Percentiles rank a stretch among this genome's conserved stretches.
Evolutionary conservation across 1,284 basidiomycete species (phyloP).

Genomic region (Mycosarcoma mackinlayi): DNA sequence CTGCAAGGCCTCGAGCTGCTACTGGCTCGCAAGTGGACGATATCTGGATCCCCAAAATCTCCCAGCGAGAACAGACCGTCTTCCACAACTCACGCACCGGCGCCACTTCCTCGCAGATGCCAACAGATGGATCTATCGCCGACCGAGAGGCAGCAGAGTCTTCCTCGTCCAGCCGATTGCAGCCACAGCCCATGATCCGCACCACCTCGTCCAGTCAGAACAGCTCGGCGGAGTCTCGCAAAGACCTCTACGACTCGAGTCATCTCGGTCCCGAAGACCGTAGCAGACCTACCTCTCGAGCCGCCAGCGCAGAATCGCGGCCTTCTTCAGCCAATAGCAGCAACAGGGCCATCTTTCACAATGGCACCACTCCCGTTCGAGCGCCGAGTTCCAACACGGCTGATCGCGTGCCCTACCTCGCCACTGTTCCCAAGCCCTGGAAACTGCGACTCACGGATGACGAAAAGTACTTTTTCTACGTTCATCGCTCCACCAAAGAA

Average conservation of each 20-base stretch:
- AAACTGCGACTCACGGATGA: constrained; percentile 46
- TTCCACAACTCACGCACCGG: constrained; percentile 93
- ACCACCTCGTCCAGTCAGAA: constrained; percentile 19
- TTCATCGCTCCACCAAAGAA: constrained; percentile 44
- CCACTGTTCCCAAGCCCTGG: constrained; percentile 50
- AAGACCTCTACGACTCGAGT: constrained; percentile 71
- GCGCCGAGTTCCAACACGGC: constrained; percentile 35
- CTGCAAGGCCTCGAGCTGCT: constrained; percentile 44
- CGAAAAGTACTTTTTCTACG: constrained; percentile 52
- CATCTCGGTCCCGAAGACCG: constrained; percentile 77
- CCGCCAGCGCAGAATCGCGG: constrained; percentile 25
- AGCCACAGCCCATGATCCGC: constrained; percentile 23
- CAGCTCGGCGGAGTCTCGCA: constrained; percentile 35
- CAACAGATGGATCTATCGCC: constrained; percentile 65
- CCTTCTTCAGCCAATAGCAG: constrained; percentile 35
- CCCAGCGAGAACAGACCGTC: constrained; percentile 78
- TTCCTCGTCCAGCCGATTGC: constrained; percentile 12
- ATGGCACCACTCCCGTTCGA: constrained; percentile 29
- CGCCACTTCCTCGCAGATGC: constrained; percentile 84
- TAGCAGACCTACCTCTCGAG: constrained; percentile 18
- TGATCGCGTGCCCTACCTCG: constrained; percentile 41
- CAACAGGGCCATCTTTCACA: constrained; percentile 44
- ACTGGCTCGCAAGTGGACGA: constrained; percentile 52
- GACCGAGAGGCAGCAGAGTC: not conserved
- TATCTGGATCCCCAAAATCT: constrained; percentile 70